These are phyloP conservation scores for Onygenales sp. DNA, from an alignment of 2,329 filamentous ascomycete genomes.

Conservation along the genomic window DNA sequence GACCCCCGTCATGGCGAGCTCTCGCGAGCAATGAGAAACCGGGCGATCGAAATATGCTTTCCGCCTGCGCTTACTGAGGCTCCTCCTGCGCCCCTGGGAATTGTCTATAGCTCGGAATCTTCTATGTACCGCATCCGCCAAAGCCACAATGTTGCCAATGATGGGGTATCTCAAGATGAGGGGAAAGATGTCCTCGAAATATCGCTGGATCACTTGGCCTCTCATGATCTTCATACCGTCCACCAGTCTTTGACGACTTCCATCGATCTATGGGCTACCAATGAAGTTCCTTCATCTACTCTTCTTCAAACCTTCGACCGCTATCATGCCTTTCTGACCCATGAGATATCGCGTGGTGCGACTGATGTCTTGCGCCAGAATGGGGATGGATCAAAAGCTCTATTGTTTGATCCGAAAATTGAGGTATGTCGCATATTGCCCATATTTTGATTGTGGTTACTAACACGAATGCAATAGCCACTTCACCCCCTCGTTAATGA, in stretches of 20 bases:
- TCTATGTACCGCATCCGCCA: conserved; percentile 30
- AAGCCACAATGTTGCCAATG: conserved; percentile 19
- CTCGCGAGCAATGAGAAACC: conserved; percentile 92
- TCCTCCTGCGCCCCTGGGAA: conserved; percentile 12
- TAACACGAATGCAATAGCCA: conserved; percentile 20
- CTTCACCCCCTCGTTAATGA: conserved; percentile 33
- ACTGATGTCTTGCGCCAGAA: neutral
- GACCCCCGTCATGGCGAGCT: conserved; percentile 88
- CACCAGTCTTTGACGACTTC: conserved; percentile 20
- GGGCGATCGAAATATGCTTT: conserved; percentile 82
- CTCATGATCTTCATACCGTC: conserved; percentile 23
- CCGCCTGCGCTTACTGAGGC: conserved; percentile 32
- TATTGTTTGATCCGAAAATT: neutral
- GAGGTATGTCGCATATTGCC: conserved; percentile 8
- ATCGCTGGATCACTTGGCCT: conserved; percentile 29
- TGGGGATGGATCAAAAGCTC: conserved; percentile 1
- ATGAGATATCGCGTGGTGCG: neutral
- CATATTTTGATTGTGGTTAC: neutral
- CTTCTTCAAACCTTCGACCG: conserved; percentile 18
- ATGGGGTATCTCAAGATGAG: conserved; percentile 7
- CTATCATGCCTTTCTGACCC: conserved; percentile 18
- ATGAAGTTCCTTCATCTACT: neutral
- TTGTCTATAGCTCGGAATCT: conserved; percentile 30
- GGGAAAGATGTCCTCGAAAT: conserved; percentile 18
- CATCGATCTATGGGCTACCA: conserved; percentile 8